A percentile compares a stretch with the other conserved stretches of the same genome.
These are phyloP conservation scores for Calocybe indica DNA, from an alignment of 768 basidiomycete species.

Conservation along the genomic window DNA sequence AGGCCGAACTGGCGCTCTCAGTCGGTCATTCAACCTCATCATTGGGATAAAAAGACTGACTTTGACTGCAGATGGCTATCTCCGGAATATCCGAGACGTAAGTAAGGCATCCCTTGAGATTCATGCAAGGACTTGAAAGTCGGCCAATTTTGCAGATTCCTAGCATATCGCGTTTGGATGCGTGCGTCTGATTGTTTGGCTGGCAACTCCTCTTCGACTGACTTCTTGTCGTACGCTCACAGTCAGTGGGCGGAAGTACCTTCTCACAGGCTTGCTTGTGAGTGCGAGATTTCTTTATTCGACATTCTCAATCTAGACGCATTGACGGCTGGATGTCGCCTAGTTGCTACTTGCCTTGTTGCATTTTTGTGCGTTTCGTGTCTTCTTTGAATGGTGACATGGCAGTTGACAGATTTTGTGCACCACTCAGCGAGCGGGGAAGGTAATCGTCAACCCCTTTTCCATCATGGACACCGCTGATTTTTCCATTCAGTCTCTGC, in stretches of 20 bases:
- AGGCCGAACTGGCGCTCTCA: conserved; percentile 23
- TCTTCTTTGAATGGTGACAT: background rate
- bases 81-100: conserved; percentile 28
- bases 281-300: background rate
- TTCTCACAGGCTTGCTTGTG: conserved; percentile 16
- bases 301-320: background rate
- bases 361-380: conserved; percentile 19
- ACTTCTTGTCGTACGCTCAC: background rate
- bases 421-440: conserved; percentile 20
- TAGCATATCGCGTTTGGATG: conserved; percentile 25
- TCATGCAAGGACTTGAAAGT: background rate
- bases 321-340: background rate
- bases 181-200: conserved; percentile 9
- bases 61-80: conserved; percentile 21
- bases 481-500: conserved; percentile 17
- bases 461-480: background rate
- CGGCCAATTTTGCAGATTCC: conserved; percentile 15
- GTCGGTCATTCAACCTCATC: conserved; percentile 6
- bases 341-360: conserved; percentile 20
- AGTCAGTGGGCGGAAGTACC: conserved; percentile 18
- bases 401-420: background rate
- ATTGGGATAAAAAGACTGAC: background rate
- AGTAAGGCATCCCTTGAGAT: conserved; percentile 1
- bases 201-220: background rate
- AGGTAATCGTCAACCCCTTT: conserved; percentile 10